Percentiles rank a stretch among this genome's conserved stretches.
Conservation (phyloP, 768 basidiomycete species). For the Trametes punicea region DNA sequence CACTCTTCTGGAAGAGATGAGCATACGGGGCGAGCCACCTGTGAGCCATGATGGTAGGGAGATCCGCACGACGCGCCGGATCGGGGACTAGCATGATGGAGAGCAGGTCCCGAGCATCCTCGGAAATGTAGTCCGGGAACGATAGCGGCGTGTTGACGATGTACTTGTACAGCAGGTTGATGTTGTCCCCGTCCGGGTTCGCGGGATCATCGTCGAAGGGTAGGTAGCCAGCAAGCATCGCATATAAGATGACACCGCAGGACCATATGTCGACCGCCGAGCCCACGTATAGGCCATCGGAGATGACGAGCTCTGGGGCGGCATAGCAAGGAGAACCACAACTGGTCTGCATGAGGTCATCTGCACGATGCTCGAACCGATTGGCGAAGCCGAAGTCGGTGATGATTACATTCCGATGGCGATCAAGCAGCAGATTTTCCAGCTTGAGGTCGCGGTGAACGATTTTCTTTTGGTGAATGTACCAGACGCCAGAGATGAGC, state of each 20-base stretch:
- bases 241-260: slow-evolving; percentile 93
- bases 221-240: slow-evolving; percentile 96
- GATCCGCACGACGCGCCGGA: slow-evolving; percentile 72
- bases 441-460: slow-evolving; percentile 99
- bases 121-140: slow-evolving; percentile 93
- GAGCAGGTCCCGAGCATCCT: slow-evolving; percentile 79
- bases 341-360: slow-evolving; percentile 98
- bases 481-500: slow-evolving; percentile 97
- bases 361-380: slow-evolving; percentile 86
- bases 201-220: slow-evolving; percentile 99
- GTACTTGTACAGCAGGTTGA: slow-evolving; percentile 97
- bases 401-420: slow-evolving; percentile 97
- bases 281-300: slow-evolving; percentile 94
- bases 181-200: slow-evolving; percentile 99
- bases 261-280: slow-evolving; percentile 98
- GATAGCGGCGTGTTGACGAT: slow-evolving; percentile 96
- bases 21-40: slow-evolving; percentile 76
- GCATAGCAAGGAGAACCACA: slow-evolving; percentile 98
- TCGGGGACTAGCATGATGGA: slow-evolving; percentile 94
- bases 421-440: slow-evolving; percentile 95
- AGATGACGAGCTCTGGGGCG: slow-evolving; percentile 96
- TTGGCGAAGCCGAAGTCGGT: slow-evolving; percentile 99
- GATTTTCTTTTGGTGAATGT: slow-evolving; percentile 98
- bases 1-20: slow-evolving; percentile 59
- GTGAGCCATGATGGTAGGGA: slow-evolving; percentile 81